Conservation (phyloP, 2,329 filamentous ascomycete genomes). For the Paecilomyces formosus region DNA sequence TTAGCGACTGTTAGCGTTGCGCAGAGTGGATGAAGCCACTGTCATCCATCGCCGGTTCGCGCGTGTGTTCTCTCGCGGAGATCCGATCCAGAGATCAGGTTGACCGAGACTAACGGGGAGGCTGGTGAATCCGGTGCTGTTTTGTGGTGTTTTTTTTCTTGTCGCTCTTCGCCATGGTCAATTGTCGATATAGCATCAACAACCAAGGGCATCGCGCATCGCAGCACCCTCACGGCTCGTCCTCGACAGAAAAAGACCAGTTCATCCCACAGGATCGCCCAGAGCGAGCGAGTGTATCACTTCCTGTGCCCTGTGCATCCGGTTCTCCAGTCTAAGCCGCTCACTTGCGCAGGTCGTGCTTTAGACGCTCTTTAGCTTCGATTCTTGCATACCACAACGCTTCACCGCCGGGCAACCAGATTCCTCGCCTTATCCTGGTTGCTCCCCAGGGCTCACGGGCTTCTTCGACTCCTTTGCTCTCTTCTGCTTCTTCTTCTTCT, state of each 20-base stretch:
- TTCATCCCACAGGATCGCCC: neutral
- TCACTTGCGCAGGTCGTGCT: constrained; percentile 1
- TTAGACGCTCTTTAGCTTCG: constrained; percentile 1
- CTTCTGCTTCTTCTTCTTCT: neutral
- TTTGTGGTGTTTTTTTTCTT: neutral
- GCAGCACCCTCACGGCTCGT: neutral
- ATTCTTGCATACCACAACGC: constrained; percentile 4
- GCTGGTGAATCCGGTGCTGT: neutral
- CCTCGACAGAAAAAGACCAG: neutral
- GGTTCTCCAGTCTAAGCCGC: neutral
- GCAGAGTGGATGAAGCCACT: neutral
- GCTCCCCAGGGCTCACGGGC: neutral
- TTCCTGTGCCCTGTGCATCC: neutral
- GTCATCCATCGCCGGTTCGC: neutral
- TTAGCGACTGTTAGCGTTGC: neutral
- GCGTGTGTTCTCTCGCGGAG: neutral
- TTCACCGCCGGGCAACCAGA: constrained; percentile 24
- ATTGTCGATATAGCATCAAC: neutral
- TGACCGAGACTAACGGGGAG: neutral
- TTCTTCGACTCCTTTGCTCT: neutral
- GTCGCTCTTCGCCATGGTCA: neutral
- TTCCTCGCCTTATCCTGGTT: constrained; percentile 10
- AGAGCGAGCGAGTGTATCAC: neutral
- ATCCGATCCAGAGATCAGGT: neutral
- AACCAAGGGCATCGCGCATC: neutral